A percentile compares a stretch with the other conserved stretches of the same genome.
These are phyloP conservation scores for Nematocida parisii DNA, from an alignment of 371 early-diverging fungal genomes.

Conservation along the genomic window DNA sequence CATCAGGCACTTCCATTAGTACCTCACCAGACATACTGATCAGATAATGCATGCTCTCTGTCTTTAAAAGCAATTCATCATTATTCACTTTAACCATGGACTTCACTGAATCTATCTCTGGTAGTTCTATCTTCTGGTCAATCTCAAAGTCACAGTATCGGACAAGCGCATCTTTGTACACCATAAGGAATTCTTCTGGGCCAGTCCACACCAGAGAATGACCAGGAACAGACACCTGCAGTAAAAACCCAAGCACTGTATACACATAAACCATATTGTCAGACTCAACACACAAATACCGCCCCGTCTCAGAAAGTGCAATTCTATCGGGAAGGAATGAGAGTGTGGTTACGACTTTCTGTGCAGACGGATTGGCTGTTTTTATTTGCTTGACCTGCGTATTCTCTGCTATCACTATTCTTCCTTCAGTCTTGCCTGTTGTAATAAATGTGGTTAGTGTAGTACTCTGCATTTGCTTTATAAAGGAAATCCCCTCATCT, in stretches of 20 bases:
- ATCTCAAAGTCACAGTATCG: slow-evolving; percentile 49
- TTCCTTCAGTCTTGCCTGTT: slow-evolving; percentile 2
- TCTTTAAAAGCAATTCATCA: neutral
- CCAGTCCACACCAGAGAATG: slow-evolving; percentile 46
- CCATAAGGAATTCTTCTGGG: slow-evolving; percentile 44
- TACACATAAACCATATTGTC: slow-evolving; percentile 39
- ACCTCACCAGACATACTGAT: slow-evolving; percentile 51
- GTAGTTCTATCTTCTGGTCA: neutral
- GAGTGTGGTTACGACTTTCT: slow-evolving; percentile 24
- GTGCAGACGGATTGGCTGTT: slow-evolving; percentile 6
- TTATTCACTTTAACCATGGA: neutral
- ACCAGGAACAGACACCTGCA: slow-evolving; percentile 54
- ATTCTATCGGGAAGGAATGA: slow-evolving; percentile 50
- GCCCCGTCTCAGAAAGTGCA: slow-evolving; percentile 16
- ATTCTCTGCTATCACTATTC: slow-evolving; percentile 33
- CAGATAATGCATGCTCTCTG: slow-evolving; percentile 15
- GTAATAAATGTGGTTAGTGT: slow-evolving; percentile 17
- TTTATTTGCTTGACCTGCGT: slow-evolving; percentile 45
- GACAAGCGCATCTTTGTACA: slow-evolving; percentile 15
- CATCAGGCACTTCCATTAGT: slow-evolving; percentile 37
- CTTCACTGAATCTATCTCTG: neutral
- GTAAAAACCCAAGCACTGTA: slow-evolving; percentile 48
- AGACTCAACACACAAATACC: slow-evolving; percentile 47
- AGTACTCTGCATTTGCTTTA: slow-evolving; percentile 20
- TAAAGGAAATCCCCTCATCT: slow-evolving; percentile 65